These are phyloP conservation scores for Cicer bijugum DNA, from an alignment of 306 rosid genomes.

Conservation along the genomic window DNA sequence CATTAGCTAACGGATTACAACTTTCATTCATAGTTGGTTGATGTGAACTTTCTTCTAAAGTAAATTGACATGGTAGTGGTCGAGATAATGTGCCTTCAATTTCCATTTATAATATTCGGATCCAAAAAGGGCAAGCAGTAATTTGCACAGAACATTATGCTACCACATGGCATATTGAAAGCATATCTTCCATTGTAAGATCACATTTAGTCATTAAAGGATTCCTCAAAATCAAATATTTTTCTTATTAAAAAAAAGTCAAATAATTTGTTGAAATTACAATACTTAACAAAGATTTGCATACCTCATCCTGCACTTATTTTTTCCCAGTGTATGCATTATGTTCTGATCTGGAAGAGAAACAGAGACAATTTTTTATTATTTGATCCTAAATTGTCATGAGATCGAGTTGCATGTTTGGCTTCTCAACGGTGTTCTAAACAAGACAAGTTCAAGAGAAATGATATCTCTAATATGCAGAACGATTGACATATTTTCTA, in stretches of 20 bases:
- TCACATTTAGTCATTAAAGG: background rate
- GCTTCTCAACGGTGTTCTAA: background rate
- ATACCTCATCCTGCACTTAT: background rate
- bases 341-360: background rate
- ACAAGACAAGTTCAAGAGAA: background rate
- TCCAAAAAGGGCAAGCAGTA: background rate
- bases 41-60: too few species aligned
- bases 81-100: too few species aligned
- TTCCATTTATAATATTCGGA: background rate
- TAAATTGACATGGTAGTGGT: too few species aligned
- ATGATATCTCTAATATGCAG: background rate
- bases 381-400: background rate
- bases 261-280: background rate
- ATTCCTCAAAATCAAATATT: slow-evolving; percentile 1
- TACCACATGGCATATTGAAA: background rate
- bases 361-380: background rate
- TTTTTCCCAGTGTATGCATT: background rate
- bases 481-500: background rate
- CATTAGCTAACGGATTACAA: too few species aligned
- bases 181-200: background rate
- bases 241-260: background rate
- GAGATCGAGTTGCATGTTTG: background rate
- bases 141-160: background rate
- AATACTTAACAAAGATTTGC: slow-evolving; percentile 4
- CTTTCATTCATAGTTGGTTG: too few species aligned